phyloP scores from a whole-genome alignment of 2,329 filamentous ascomycete genomes.

The Ustilaginoidea virens region DNA sequence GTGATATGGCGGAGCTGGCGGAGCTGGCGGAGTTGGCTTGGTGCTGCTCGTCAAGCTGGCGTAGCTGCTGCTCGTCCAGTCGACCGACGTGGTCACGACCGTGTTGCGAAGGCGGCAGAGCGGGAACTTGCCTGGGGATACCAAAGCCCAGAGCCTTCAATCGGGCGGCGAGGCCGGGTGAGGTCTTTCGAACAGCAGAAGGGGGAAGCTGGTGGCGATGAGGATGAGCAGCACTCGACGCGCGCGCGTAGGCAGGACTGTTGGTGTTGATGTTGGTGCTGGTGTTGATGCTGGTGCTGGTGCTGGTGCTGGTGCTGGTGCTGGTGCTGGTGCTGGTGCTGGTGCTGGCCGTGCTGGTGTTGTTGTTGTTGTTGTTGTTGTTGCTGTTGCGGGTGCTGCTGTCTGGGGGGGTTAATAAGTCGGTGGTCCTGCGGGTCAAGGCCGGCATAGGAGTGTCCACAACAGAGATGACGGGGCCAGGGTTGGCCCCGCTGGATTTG shows the following conservation, averaged over 20 bases:
- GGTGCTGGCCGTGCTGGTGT: background rate
- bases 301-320: background rate
- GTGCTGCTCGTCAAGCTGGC: conserved; percentile 50
- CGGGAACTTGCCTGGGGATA: conserved; percentile 20
- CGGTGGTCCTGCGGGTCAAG: conserved; percentile 5
- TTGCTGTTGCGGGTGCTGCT: conserved; percentile 4
- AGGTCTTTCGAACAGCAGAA: conserved; percentile 36
- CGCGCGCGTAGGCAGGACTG: conserved; percentile 9
- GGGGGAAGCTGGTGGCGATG: conserved; percentile 11
- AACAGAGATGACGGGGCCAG: conserved; percentile 1
- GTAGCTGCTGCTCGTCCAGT: conserved; percentile 54
- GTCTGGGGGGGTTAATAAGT: too few species aligned
- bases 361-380: background rate
- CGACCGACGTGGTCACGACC: conserved; percentile 50
- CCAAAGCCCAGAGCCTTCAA: conserved; percentile 50
- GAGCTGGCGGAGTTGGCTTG: conserved; percentile 25
- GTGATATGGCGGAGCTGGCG: conserved; percentile 34
- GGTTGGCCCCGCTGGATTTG: conserved; percentile 3
- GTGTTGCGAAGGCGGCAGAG: conserved; percentile 12
- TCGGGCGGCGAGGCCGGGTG: conserved; percentile 48
- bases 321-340: background rate
- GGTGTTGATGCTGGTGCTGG: background rate
- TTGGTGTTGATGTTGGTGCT: conserved; percentile 3
- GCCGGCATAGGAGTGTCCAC: conserved; percentile 6
- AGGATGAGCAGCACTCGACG: conserved; percentile 8